phyloP scores from a whole-genome alignment of 345 rosid genomes.

The Eucalyptus pauciflora region DNA sequence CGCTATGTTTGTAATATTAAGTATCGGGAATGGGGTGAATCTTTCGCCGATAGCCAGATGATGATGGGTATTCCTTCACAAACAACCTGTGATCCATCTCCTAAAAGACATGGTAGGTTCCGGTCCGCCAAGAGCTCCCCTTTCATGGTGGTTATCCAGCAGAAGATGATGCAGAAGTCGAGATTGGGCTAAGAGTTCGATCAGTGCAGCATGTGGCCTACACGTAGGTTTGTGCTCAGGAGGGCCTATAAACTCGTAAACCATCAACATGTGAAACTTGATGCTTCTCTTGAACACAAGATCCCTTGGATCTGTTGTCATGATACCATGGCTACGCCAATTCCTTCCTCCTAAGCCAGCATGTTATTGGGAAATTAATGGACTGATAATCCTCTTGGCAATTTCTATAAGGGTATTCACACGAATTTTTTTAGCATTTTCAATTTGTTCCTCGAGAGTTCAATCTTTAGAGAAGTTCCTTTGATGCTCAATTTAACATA shows the following conservation, averaged over 20 bases:
- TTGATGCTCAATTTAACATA: background rate
- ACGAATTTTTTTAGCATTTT: background rate
- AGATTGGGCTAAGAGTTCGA: background rate
- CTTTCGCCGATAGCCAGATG: background rate
- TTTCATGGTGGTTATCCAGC: background rate
- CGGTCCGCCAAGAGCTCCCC: background rate
- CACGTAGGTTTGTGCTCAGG: background rate
- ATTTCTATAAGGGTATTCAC: background rate
- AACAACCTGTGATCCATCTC: background rate
- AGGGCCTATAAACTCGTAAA: background rate
- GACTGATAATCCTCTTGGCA: background rate
- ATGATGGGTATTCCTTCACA: background rate
- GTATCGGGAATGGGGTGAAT: background rate
- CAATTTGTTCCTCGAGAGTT: background rate
- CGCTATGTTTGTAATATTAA: background rate
- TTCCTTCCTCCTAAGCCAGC: background rate
- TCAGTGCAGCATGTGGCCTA: background rate
- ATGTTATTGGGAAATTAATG: background rate
- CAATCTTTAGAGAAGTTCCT: background rate
- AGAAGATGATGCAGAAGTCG: background rate
- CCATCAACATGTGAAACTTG: background rate
- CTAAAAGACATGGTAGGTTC: background rate
- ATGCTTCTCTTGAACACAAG: background rate
- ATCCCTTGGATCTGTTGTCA: background rate
- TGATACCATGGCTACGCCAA: background rate